phyloP scores from a whole-genome alignment of 805 yeast species.

The Candida yuanshanica region DNA sequence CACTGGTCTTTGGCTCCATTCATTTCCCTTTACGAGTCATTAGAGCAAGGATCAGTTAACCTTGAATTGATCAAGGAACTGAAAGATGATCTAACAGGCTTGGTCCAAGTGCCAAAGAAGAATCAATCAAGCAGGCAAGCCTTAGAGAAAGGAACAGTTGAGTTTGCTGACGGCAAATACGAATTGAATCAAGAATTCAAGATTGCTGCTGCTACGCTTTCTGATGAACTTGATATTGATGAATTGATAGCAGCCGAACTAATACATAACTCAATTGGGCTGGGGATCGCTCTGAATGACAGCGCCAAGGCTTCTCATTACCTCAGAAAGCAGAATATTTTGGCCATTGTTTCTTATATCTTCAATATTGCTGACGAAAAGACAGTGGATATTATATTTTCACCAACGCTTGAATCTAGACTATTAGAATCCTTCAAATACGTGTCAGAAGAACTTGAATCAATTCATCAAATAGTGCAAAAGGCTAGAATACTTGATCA shows the following conservation, averaged over 20 bases:
- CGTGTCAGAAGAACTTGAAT: slow-evolving; percentile 51
- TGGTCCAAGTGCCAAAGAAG: slow-evolving; percentile 39
- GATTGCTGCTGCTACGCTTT: slow-evolving; percentile 46
- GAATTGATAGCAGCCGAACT: slow-evolving; percentile 73
- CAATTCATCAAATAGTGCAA: slow-evolving; percentile 46
- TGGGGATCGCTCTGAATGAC: slow-evolving; percentile 46
- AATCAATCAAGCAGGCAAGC: slow-evolving; percentile 40
- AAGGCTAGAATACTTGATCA: slow-evolving; percentile 50
- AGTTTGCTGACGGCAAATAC: slow-evolving; percentile 50
- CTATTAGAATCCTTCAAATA: slow-evolving; percentile 50
- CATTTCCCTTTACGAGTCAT: slow-evolving; percentile 12
- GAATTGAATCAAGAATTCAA: slow-evolving; percentile 63
- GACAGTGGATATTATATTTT: slow-evolving; percentile 17
- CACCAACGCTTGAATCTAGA: slow-evolving; percentile 30
- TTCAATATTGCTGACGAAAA: slow-evolving; percentile 25
- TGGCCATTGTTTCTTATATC: slow-evolving; percentile 53
- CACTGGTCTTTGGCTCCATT: slow-evolving; percentile 21
- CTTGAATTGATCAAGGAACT: slow-evolving; percentile 23
- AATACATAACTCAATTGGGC: slow-evolving; percentile 41
- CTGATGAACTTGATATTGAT: slow-evolving; percentile 69
- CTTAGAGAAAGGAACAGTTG: slow-evolving; percentile 41
- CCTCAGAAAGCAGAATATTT: slow-evolving; percentile 63
- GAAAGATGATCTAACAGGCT: slow-evolving; percentile 37
- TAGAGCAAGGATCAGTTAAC: slow-evolving; percentile 13
- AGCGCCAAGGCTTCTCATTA: slow-evolving; percentile 65